A percentile compares a stretch with the other conserved stretches of the same genome.
phyloP scores from a whole-genome alignment of 1,284 basidiomycete species.

The Leccinum griseonigrum region DNA sequence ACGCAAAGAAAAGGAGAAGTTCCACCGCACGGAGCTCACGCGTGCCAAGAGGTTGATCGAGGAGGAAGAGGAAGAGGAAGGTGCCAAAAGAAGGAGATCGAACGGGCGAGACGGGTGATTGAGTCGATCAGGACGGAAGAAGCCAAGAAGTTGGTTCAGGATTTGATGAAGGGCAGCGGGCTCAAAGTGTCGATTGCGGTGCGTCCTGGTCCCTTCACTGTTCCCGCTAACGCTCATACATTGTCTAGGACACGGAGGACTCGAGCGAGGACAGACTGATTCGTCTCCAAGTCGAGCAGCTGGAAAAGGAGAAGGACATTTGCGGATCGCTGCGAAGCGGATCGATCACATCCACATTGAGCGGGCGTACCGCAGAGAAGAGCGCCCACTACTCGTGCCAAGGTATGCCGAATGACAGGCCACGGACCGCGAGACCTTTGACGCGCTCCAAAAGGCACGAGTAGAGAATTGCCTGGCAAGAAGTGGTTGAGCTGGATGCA shows the following conservation, averaged over 20 bases:
- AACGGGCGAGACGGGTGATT: too few species aligned
- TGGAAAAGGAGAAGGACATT: slow-evolving; percentile 96
- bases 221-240: slow-evolving; percentile 5
- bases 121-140: too few species aligned
- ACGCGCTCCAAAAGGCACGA: slow-evolving; percentile 48
- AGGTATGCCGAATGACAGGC: slow-evolving; percentile 69
- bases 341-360: too few species aligned
- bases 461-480: slow-evolving; percentile 59
- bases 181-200: slow-evolving; percentile 81
- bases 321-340: slow-evolving; percentile 53
- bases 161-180: slow-evolving; percentile 68
- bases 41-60: too few species aligned
- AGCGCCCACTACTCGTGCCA: slow-evolving; percentile 46
- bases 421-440: slow-evolving; percentile 29
- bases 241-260: slow-evolving; percentile 73
- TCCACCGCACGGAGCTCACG: too few species aligned
- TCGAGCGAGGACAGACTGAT: slow-evolving; percentile 64
- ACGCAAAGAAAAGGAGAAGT: too few species aligned
- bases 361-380: slow-evolving; percentile 78
- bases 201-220: slow-evolving; percentile 27
- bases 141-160: too few species aligned
- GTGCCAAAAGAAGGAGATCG: too few species aligned
- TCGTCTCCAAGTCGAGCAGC: slow-evolving; percentile 82
- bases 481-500: slow-evolving; percentile 73
- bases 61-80: too few species aligned